Evolutionary conservation across 805 yeast species (phyloP), one percentile per base, ranked within the genome.

Genomic region (Nakazawaea peltata): DNA sequence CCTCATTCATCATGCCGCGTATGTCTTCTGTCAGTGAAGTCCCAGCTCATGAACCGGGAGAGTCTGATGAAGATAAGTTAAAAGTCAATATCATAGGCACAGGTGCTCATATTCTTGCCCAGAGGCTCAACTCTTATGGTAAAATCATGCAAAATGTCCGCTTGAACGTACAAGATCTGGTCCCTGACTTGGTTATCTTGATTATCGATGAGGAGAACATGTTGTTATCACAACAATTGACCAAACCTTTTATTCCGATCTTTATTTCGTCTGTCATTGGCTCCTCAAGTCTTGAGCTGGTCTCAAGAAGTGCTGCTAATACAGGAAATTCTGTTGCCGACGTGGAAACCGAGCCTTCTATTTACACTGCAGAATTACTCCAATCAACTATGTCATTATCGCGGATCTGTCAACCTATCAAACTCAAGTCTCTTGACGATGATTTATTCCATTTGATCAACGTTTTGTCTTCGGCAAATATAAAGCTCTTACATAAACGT

Each of bases 1-100:
- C 63, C 3, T 56, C 61, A 1, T 59, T 59, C 42, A 54, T 58
- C 13, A 59, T 59, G 65, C 65, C 65, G 1, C 45, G 53, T 25
- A 58, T 59, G 10, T 53, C 61, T 4, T 39, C 57, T 21, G 44
- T 49, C 8, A 44, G 36, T 12, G 34, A 31, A 12, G 28, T 13
- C 19, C n/a, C 25, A 12, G 26, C 15, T 9, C 27, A 24, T 27
- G 30, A 16, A 30, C 26, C 9, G 13, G 18, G n/a, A 18, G 16
- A 23, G 23, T 22, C 17, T 13, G 34, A 25, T n/a, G 15, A 4
- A 4, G 24, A 30, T 11, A 31, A 21, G 26, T 34, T 51, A 16
- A 45, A 45, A 14, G 44, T 59, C 5, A 51, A 53, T 35, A 45
- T 58, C 17, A 37, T 54, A 9, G 63, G 62, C 17, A 29, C 33